Conservation (phyloP, 2,329 filamentous ascomycete species). For the Magnaporthiopsis rhizophila region DNA sequence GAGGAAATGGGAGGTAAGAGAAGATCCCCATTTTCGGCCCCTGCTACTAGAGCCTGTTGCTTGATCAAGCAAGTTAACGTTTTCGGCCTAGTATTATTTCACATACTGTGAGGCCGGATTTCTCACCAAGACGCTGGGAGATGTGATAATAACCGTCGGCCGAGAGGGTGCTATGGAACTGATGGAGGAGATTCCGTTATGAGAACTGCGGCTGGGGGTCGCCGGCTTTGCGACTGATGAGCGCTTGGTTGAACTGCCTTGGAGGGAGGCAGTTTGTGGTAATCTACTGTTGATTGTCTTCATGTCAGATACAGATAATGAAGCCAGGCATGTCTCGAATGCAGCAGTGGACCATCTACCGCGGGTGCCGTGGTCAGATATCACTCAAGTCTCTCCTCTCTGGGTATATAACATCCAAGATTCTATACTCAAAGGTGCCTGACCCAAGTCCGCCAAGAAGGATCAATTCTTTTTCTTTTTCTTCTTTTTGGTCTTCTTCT, state of each 20-base stretch:
- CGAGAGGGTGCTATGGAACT: conserved; percentile 57
- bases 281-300: background rate
- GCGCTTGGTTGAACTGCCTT: background rate
- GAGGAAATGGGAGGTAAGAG: conserved; percentile 59
- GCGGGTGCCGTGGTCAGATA: too few relatives aligned
- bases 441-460: background rate
- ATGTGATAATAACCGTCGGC: conserved; percentile 64
- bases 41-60: background rate
- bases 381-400: too few relatives aligned
- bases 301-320: background rate
- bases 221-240: conserved; percentile 3
- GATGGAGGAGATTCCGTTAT: conserved; percentile 63
- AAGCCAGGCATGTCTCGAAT: too few relatives aligned
- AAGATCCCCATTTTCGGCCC: background rate
- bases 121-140: conserved; percentile 61
- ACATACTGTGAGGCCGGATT: conserved; percentile 69
- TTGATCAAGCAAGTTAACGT: conserved; percentile 7
- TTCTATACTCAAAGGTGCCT: too few relatives aligned
- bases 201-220: conserved; percentile 13
- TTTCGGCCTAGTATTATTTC: conserved; percentile 56
- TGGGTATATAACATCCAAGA: too few relatives aligned
- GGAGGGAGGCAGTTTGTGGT: too few relatives aligned
- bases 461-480: conserved; percentile 25
- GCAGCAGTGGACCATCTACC: too few relatives aligned
- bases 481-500: conserved; percentile 35